phyloP scores from a whole-genome alignment of 208 protist species.

The Porcisia deanei region DNA sequence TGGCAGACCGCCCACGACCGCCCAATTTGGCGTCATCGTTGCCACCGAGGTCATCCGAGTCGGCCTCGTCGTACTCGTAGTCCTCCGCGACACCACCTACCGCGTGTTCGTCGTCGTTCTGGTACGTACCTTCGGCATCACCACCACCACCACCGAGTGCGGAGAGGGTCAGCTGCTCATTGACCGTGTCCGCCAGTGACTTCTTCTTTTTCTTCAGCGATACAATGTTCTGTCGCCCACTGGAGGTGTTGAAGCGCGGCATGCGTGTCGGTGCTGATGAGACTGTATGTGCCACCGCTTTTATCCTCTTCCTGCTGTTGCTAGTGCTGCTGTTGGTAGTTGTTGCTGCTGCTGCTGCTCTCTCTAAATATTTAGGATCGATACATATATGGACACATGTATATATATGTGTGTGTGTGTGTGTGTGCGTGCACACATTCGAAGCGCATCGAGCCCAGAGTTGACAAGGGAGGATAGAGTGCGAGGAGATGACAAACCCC shows the following conservation, averaged over 20 bases:
- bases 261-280: background rate
- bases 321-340: no score
- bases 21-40: background rate
- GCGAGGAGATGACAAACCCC: background rate
- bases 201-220: constrained; percentile 52
- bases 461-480: background rate
- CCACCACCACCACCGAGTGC: constrained; percentile 12
- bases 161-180: constrained; percentile 53
- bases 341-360: no score
- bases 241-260: constrained; percentile 36
- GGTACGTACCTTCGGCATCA: constrained; percentile 14
- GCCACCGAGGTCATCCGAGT: constrained; percentile 3
- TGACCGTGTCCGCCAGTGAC: constrained; percentile 66
- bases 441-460: background rate
- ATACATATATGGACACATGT: no score
- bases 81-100: constrained; percentile 40
- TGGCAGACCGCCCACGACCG: background rate
- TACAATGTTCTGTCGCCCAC: constrained; percentile 29
- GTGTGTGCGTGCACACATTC: background rate
- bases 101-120: constrained; percentile 17
- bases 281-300: background rate
- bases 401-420: background rate
- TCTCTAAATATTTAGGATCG: no score
- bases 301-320: no score
- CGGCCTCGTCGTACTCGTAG: constrained; percentile 31